phyloP scores from a whole-genome alignment of 2,329 filamentous ascomycete species.

The Pseudogymnoascus sp. region DNA sequence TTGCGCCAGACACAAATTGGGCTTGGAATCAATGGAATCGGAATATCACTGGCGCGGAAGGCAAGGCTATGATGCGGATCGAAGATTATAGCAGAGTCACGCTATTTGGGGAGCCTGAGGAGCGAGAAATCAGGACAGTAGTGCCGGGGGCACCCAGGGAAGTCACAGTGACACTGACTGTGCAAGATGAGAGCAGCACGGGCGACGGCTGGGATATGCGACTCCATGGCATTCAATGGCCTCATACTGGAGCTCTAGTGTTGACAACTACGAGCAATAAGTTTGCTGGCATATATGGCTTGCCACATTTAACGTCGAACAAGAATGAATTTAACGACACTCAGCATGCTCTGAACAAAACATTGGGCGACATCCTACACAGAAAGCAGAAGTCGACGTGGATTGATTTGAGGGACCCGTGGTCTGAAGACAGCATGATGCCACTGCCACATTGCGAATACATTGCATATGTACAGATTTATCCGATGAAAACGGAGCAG shows the following conservation, averaged over 20 bases:
- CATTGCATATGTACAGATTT: slow-evolving; percentile 73
- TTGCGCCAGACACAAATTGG: slow-evolving; percentile 59
- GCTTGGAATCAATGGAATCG: slow-evolving; percentile 56
- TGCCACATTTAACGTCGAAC: slow-evolving; percentile 71
- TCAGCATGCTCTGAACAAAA: slow-evolving; percentile 60
- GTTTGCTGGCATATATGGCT: slow-evolving; percentile 80
- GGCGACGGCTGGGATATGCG: slow-evolving; percentile 72
- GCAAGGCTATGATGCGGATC: slow-evolving; percentile 61
- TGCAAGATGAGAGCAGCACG: slow-evolving; percentile 61
- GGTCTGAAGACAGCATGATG: slow-evolving; percentile 55
- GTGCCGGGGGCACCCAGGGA: slow-evolving; percentile 40
- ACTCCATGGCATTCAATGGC: slow-evolving; percentile 79
- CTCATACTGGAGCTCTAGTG: slow-evolving; percentile 67
- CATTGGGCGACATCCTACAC: slow-evolving; percentile 58
- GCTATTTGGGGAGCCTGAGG: slow-evolving; percentile 26
- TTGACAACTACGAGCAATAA: slow-evolving; percentile 89
- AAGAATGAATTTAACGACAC: slow-evolving; percentile 46
- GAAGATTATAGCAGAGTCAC: slow-evolving; percentile 35
- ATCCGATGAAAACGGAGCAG: slow-evolving; percentile 27
- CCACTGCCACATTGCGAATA: slow-evolving; percentile 78
- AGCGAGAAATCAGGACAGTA: not conserved
- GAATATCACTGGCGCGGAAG: slow-evolving; percentile 68
- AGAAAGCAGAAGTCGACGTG: slow-evolving; percentile 49
- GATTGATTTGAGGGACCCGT: slow-evolving; percentile 55
- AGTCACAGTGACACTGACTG: slow-evolving; percentile 58